Evolutionary conservation across 257 asterid species (phyloP).

Genomic region (Solanum medicagineum): DNA sequence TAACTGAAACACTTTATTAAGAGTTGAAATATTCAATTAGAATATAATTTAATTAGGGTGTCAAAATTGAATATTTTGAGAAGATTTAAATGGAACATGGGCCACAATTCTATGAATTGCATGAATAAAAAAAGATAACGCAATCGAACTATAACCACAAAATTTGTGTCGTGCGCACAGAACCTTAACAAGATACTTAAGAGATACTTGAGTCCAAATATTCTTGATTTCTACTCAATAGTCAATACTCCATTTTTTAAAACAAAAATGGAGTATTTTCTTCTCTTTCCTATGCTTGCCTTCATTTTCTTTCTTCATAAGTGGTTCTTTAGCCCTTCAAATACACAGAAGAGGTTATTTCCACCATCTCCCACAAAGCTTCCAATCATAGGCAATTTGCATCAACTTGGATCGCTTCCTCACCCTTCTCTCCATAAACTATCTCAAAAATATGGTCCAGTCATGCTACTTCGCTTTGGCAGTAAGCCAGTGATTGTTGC

Average conservation of each 20-base stretch:
- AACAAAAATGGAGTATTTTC: neutral
- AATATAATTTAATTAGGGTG: no score
- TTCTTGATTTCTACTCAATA: neutral
- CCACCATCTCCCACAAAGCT: conserved; percentile 37
- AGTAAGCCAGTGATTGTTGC: conserved; percentile 19
- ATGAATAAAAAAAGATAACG: no score
- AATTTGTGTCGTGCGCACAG: no score
- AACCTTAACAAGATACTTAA: no score
- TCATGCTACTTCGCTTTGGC: conserved; percentile 37
- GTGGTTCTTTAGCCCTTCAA: neutral
- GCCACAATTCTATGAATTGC: no score
- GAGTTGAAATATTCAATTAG: no score
- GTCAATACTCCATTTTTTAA: neutral
- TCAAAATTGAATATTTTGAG: no score
- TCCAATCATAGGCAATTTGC: conserved; percentile 32
- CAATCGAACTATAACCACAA: no score
- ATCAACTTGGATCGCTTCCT: conserved; percentile 28
- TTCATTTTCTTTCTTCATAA: neutral
- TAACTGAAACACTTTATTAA: no score
- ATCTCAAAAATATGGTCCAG: conserved; percentile 21
- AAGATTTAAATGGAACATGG: no score
- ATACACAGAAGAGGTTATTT: neutral
- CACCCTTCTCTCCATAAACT: conserved; percentile 26
- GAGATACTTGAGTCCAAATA: neutral
- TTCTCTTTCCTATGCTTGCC: neutral